Percentiles rank a stretch among this genome's conserved stretches.
Conservation (phyloP, 805 yeast species). For the Huiozyma naganishii region DNA sequence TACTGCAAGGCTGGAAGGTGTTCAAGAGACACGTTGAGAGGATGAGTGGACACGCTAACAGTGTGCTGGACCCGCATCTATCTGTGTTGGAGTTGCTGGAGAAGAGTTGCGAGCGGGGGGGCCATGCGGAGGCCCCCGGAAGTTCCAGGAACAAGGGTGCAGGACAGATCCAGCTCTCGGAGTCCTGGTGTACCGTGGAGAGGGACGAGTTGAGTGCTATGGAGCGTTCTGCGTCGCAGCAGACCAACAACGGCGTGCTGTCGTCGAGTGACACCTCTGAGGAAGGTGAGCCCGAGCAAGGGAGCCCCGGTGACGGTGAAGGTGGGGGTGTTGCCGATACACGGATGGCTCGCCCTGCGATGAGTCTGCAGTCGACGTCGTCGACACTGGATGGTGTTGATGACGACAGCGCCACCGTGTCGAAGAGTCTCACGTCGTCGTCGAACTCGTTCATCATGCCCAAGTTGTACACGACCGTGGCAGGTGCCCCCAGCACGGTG, state of each 20-base stretch:
- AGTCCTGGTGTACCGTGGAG: constrained; percentile 25
- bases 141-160: not conserved
- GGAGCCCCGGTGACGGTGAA: constrained; percentile 3
- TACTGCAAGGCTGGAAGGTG: too few relatives aligned
- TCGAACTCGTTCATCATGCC: constrained; percentile 28
- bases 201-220: constrained; percentile 7
- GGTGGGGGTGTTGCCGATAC: not conserved
- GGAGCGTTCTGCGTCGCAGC: constrained; percentile 11
- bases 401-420: constrained; percentile 10
- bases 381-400: not conserved
- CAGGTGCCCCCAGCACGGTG: constrained; percentile 6
- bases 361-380: too few relatives aligned
- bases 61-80: constrained; percentile 24
- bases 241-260: constrained; percentile 7
- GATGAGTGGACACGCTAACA: constrained; percentile 1
- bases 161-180: constrained; percentile 11
- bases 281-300: constrained; percentile 12
- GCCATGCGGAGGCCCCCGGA: not conserved
- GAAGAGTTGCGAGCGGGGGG: not conserved
- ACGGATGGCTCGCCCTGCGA: not conserved
- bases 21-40: too few relatives aligned
- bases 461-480: constrained; percentile 6
- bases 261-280: constrained; percentile 27
- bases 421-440: constrained; percentile 19
- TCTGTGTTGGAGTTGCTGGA: constrained; percentile 22